Evolutionary conservation across 805 yeast genomes (phyloP).

Genomic region (Ascoidea tarda): DNA sequence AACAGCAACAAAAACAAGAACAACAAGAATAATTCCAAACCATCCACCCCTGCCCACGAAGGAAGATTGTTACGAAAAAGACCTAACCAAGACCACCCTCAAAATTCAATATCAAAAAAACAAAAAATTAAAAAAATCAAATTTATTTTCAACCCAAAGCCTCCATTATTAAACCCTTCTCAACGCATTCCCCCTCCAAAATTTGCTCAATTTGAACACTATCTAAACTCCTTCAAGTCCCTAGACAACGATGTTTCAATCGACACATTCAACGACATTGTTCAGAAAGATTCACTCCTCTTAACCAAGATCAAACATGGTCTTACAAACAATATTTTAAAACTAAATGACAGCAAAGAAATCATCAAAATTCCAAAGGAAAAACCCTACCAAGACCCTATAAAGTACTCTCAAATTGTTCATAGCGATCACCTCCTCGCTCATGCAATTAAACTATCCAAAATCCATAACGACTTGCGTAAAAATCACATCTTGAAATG

Average conservation of each 20-base stretch:
- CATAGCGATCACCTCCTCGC: conserved; percentile 61
- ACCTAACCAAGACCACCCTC: not conserved
- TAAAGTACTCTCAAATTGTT: conserved; percentile 29
- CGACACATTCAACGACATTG: conserved; percentile 47
- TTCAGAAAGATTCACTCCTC: conserved; percentile 35
- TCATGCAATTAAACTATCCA: conserved; percentile 64
- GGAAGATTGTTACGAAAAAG: no score
- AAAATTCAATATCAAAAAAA: not conserved
- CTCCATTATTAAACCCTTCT: conserved; percentile 43
- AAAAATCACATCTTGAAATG: conserved; percentile 53
- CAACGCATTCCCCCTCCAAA: conserved; percentile 33
- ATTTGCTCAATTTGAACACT: conserved; percentile 24
- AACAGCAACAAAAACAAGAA: not conserved
- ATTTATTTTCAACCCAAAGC: conserved; percentile 22
- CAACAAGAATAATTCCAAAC: no score
- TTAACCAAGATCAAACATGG: conserved; percentile 32
- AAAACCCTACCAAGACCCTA: conserved; percentile 31
- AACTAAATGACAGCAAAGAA: conserved; percentile 26
- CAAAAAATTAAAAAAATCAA: conserved; percentile 16
- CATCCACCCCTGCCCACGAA: no score
- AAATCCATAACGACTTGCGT: conserved; percentile 51
- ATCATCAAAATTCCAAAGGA: conserved; percentile 27
- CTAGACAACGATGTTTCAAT: conserved; percentile 45
- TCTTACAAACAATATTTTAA: conserved; percentile 26
- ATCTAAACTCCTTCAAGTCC: conserved; percentile 39